Base-by-base conservation (phyloP, 1,284 basidiomycete species). In the Cryptococcus hybrid region DNA sequence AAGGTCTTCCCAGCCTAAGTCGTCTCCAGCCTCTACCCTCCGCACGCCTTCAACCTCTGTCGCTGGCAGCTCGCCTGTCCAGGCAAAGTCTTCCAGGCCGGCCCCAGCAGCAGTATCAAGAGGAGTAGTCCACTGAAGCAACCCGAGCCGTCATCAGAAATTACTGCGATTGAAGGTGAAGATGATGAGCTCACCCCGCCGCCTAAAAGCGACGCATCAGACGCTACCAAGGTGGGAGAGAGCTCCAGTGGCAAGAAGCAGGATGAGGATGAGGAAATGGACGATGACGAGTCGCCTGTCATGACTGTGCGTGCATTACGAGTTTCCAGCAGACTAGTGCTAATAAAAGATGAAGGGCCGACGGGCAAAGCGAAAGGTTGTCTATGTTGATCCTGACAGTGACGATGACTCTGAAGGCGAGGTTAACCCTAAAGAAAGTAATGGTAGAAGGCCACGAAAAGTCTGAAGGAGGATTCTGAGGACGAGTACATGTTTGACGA, bases 331-430 rank as follows among this genome's bases (percentile, higher is more conserved):
- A 44, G 5, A 34, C 7, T 11, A 52, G 39, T 18, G 40, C 42
- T 55, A 46, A 60, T 44, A 37, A 34, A 38, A 40, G 24, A 24
- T 24, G 40, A 52, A 73, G 69, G 51, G 56, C 12, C 59, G 74
- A 18, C 52, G 71, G 18, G 64, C 64, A 8, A 79, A 79, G 60
- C 64, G 78, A 30, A 77, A 75, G 57, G 67, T 75, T 15, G 60
- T 75, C 7, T 77, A 78, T 44, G 71, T 72, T 11, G 78, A 79
- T 47, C 71, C 71, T 2, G 77, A 76, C 47, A 64, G 58, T n/a
- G 70, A 67, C 38, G 65, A 60, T 12, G 60, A 66, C 7, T 65
- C 63, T 7, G 59, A 63, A 15, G 64, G 57, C 38, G 61, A 62
- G 7, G 62, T 59, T 18, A 30, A 42, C 39, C 44, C 55, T 35